Evolutionary conservation across 192 early-diverging fungal species (phyloP).

Genomic region (Backusella sp.): DNA sequence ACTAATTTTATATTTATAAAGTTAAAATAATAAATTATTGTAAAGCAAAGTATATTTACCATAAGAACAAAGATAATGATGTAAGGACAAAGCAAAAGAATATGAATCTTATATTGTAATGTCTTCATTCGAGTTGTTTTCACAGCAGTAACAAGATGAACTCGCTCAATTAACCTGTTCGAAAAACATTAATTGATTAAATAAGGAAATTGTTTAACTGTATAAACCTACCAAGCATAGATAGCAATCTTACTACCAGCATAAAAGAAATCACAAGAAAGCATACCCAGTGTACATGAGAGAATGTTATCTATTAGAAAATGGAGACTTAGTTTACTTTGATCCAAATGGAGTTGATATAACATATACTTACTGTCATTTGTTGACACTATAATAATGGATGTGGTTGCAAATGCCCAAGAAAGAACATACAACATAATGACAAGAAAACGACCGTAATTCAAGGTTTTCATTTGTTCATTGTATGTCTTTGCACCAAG

Average conservation of each 20-base stretch:
- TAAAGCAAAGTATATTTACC: constrained; percentile 15
- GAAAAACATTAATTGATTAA: neutral
- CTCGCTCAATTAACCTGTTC: constrained; percentile 26
- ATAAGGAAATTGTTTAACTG: neutral
- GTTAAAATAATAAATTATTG: too few species aligned
- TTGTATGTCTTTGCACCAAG: constrained; percentile 44
- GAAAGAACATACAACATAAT: constrained; percentile 40
- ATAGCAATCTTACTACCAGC: constrained; percentile 41
- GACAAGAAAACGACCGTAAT: constrained; percentile 45
- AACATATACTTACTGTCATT: constrained; percentile 36
- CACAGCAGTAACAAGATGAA: constrained; percentile 32
- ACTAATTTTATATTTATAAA: constrained; percentile 3
- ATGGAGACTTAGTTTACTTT: neutral
- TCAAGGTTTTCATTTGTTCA: constrained; percentile 36
- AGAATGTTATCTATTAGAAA: constrained; percentile 26
- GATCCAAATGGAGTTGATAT: neutral
- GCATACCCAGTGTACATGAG: constrained; percentile 41
- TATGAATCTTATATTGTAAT: constrained; percentile 27
- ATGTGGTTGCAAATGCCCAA: constrained; percentile 44
- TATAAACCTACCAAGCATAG: constrained; percentile 31
- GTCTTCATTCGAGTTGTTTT: constrained; percentile 33
- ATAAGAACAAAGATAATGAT: constrained; percentile 38
- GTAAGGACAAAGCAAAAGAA: constrained; percentile 33
- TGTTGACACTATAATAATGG: constrained; percentile 41
- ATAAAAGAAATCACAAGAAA: constrained; percentile 42